Evolutionary conservation across 1,139 yeast species (phyloP).

Genomic region (Torulaspora pretoriensis): DNA sequence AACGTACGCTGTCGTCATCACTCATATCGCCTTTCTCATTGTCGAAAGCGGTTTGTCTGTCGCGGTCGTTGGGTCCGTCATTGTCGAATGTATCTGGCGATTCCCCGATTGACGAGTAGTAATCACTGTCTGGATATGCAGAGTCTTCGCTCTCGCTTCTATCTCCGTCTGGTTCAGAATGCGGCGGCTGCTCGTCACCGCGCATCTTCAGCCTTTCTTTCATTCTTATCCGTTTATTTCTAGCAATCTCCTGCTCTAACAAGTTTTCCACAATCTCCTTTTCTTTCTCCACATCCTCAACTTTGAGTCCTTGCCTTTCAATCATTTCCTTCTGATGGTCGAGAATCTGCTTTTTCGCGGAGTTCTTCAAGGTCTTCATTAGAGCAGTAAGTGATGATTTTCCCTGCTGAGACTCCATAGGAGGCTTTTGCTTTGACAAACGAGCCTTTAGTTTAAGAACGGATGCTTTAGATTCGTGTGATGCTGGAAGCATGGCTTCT

Average conservation of each 20-base stretch:
- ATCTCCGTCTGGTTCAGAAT: not conserved
- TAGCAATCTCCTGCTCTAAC: slow-evolving; percentile 58
- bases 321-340: slow-evolving; percentile 30
- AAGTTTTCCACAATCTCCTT: slow-evolving; percentile 43
- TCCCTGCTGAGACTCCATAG: slow-evolving; percentile 12
- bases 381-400: slow-evolving; percentile 27
- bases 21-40: slow-evolving; percentile 16
- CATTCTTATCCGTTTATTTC: slow-evolving; percentile 49
- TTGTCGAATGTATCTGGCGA: not conserved
- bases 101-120: not conserved
- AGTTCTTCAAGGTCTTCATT: slow-evolving; percentile 30
- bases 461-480: slow-evolving; percentile 35
- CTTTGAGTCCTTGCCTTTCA: slow-evolving; percentile 26
- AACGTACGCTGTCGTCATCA: slow-evolving; percentile 17
- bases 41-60: slow-evolving; percentile 1
- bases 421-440: slow-evolving; percentile 31
- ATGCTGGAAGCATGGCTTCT: slow-evolving; percentile 14
- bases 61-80: not conserved
- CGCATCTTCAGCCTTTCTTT: slow-evolving; percentile 46
- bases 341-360: slow-evolving; percentile 36
- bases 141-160: not conserved
- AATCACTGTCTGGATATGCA: not conserved
- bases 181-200: slow-evolving; percentile 20
- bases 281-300: slow-evolving; percentile 34
- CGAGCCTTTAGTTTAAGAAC: slow-evolving; percentile 38